Evolutionary conservation across 2,329 filamentous ascomycete species (phyloP), one percentile per base, ranked within the genome.

Genomic region (Rhinocladiella mackenziei): DNA sequence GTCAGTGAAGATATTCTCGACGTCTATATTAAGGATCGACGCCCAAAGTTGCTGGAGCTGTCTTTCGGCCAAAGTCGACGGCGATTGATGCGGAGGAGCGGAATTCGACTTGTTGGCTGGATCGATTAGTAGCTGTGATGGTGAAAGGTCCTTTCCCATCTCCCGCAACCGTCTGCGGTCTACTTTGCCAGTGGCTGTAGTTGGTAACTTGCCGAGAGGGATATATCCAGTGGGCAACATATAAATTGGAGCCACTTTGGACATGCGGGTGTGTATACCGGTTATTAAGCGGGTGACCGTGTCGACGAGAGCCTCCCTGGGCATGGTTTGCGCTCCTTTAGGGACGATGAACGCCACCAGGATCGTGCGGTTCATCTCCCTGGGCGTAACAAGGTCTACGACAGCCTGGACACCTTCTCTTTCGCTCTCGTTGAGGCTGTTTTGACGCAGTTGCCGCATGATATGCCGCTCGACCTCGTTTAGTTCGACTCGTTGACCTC

Each of bases 381-480:
- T 8, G n/a, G 23, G 23, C 8, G 23, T 26, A 8, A 26, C 23
- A 8, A 26, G 8, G 8, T 26, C 23, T 8, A 26, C n/a, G n/a
- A 8, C 23, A 8, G 23, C 8, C 23, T 26, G 23, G 23, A n/a
- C 8, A 26, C 23, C 23, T n/a, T n/a, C n/a, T n/a, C n/a, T n/a
- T n/a, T n/a, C n/a, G n/a, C n/a, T n/a, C n/a, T n/a, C n/a, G n/a
- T n/a, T n/a, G n/a, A n/a, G n/a, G n/a, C n/a, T n/a, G n/a, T n/a
- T n/a, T n/a, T n/a, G n/a, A n/a, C n/a, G n/a, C 8, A 26, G 23
- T 26, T 8, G 8, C 8, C 8, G 8, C 8, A 8, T 8, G 8
- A 26, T n/a, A 8, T 26, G 23, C 8, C n/a, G n/a, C 33, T 67
- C 65, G 17, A 62, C 60, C 45, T 62, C 60, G 29, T 54, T 56